These are phyloP conservation scores for Hanseniaspora meyeri DNA, from an alignment of 805 yeast genomes.

Conservation along the genomic window DNA sequence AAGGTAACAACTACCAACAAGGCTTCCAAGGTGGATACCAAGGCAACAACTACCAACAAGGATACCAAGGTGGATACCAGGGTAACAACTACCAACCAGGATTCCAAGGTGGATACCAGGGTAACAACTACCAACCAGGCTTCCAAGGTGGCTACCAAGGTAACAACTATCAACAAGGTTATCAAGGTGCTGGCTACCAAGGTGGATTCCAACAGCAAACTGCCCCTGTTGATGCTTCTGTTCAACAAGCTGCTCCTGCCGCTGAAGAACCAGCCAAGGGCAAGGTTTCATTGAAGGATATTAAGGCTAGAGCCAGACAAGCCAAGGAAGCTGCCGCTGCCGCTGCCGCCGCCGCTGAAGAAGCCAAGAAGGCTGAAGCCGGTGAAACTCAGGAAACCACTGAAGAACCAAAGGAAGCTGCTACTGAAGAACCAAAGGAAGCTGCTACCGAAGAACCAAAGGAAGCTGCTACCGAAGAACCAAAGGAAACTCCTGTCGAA, in stretches of 20 bases:
- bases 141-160: constrained; percentile 16
- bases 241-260: constrained; percentile 18
- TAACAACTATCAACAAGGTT: constrained; percentile 32
- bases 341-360: constrained; percentile 41
- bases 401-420: constrained; percentile 17
- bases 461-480: constrained; percentile 17
- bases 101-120: constrained; percentile 14
- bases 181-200: neutral
- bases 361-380: constrained; percentile 21
- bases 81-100: constrained; percentile 12
- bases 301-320: constrained; percentile 45
- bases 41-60: constrained; percentile 23
- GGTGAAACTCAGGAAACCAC: constrained; percentile 15
- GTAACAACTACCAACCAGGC: constrained; percentile 12
- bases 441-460: constrained; percentile 20
- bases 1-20: constrained; percentile 18
- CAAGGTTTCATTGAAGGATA: constrained; percentile 23
- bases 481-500: constrained; percentile 15
- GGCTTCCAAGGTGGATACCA: constrained; percentile 21
- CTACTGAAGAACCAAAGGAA: constrained; percentile 19
- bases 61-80: constrained; percentile 14
- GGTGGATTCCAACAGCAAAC: neutral
- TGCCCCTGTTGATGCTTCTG: neutral
- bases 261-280: constrained; percentile 25
- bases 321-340: constrained; percentile 54